Evolutionary conservation across 1,139 yeast species (phyloP).

Genomic region (Ogataea hybrid): DNA sequence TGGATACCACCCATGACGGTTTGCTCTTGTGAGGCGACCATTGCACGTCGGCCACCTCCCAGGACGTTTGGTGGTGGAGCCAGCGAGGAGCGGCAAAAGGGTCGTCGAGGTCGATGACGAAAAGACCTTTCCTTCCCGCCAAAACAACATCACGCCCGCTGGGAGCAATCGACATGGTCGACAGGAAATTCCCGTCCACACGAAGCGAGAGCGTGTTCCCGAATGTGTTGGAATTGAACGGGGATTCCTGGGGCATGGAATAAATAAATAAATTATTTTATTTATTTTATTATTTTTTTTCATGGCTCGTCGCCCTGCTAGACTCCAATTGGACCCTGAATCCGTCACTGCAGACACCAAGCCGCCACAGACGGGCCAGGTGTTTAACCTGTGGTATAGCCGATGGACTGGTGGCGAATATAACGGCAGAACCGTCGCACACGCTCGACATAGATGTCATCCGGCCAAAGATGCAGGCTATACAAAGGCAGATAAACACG

Average conservation of each 20-base stretch:
- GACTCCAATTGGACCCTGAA: constrained; percentile 72
- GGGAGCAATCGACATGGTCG: constrained; percentile 83
- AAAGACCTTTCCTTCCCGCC: constrained; percentile 86
- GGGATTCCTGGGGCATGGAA: constrained; percentile 18
- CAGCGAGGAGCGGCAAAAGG: constrained; percentile 95
- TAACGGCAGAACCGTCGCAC: constrained; percentile 36
- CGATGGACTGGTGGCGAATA: constrained; percentile 80
- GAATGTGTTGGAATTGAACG: constrained; percentile 45
- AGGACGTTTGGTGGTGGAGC: constrained; percentile 87
- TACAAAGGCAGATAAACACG: constrained; percentile 59
- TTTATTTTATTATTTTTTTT: constrained; percentile 1
- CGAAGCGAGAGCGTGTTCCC: constrained; percentile 78
- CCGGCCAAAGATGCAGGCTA: constrained; percentile 67
- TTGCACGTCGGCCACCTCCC: constrained; percentile 99
- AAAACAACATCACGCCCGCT: constrained; percentile 91
- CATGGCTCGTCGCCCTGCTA: constrained; percentile 44
- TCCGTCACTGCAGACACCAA: constrained; percentile 58
- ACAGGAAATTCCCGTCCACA: constrained; percentile 62
- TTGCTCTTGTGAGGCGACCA: constrained; percentile 90
- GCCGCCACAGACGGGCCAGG: constrained; percentile 79
- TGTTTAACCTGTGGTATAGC: constrained; percentile 84
- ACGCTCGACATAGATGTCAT: constrained; percentile 52
- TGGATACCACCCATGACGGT: constrained; percentile 90
- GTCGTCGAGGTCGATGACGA: constrained; percentile 89
- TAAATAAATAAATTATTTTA: neutral